Conservation (phyloP, 164 flowering plant genomes). For the Cinnamomum micranthum region DNA sequence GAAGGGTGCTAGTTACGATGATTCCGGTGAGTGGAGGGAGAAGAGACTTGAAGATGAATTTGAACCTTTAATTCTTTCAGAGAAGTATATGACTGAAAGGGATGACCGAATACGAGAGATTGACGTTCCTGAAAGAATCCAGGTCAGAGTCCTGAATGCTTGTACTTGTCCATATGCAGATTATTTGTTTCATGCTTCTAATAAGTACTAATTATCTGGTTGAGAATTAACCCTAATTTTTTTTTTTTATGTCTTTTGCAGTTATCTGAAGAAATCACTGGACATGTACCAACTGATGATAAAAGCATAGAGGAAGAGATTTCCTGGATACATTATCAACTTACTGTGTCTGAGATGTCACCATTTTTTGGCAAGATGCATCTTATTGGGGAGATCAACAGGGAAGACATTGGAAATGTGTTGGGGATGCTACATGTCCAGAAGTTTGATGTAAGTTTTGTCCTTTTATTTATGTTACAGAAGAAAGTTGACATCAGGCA, state of each 20-base stretch:
- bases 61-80: conserved; percentile 73
- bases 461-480: neutral
- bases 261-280: conserved; percentile 82
- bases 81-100: conserved; percentile 85
- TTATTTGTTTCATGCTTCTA: neutral
- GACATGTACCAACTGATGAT: conserved; percentile 59
- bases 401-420: conserved; percentile 56
- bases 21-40: neutral
- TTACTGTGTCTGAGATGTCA: conserved; percentile 17
- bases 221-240: neutral
- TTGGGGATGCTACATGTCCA: conserved; percentile 72
- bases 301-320: conserved; percentile 53
- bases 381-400: conserved; percentile 22
- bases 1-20: conserved; percentile 42
- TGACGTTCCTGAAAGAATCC: conserved; percentile 92
- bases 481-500: neutral
- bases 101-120: conserved; percentile 65
- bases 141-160: conserved; percentile 42
- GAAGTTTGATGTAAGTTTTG: conserved; percentile 70
- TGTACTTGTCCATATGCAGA: neutral
- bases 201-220: neutral
- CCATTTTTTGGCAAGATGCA: conserved; percentile 30
- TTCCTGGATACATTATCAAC: conserved; percentile 67
- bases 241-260: conserved; percentile 17
- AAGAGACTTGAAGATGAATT: conserved; percentile 77